Conservation (phyloP, 73 alveolate genomes). For the Uronychia setigera region DNA sequence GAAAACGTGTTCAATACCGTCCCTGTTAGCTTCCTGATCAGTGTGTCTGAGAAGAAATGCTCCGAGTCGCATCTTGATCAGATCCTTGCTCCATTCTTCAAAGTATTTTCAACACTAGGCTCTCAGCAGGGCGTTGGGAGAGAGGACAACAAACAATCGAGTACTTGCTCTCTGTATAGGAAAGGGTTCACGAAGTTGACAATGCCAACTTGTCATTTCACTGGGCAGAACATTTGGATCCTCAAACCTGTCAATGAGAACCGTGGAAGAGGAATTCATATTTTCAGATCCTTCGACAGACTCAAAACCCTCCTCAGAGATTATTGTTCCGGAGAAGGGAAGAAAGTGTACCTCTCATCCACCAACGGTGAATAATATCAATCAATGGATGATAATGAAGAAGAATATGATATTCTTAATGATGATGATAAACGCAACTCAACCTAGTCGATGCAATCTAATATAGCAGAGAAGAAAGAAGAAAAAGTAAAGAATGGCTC, state of each 20-base stretch:
- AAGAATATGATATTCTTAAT: neutral
- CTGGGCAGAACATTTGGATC: constrained; percentile 68
- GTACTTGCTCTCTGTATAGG: neutral
- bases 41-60: neutral
- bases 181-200: neutral
- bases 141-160: too few species aligned
- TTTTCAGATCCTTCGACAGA: constrained; percentile 56
- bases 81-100: neutral
- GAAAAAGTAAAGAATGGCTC: neutral
- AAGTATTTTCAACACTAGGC: too few species aligned
- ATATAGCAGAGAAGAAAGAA: neutral
- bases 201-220: constrained; percentile 40
- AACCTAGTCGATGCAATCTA: constrained; percentile 6
- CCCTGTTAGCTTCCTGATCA: neutral
- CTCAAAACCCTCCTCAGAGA: constrained; percentile 17
- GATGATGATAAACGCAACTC: neutral
- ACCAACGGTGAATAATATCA: neutral
- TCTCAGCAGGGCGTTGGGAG: too few species aligned
- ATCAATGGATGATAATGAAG: neutral
- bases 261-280: constrained; percentile 80
- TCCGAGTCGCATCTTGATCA: neutral
- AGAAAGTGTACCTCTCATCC: neutral
- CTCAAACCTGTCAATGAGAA: constrained; percentile 74
- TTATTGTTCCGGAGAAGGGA: neutral
- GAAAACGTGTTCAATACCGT: neutral